phyloP scores from a whole-genome alignment of 257 asterid genomes.

The Lithospermum erythrorhizon region DNA sequence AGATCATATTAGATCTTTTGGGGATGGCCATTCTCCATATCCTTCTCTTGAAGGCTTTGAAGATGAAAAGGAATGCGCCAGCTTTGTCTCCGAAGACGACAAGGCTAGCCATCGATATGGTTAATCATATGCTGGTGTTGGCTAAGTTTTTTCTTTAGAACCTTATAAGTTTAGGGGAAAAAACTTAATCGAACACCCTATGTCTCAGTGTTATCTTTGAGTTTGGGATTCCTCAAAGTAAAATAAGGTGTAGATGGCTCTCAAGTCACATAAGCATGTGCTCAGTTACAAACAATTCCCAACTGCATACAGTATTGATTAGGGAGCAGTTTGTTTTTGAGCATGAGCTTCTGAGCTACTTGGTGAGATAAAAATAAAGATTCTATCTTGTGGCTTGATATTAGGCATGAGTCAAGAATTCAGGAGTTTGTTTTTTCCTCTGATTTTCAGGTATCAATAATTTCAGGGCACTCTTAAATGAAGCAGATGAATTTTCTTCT shows the following conservation, averaged over 20 bases:
- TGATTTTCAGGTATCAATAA: no score
- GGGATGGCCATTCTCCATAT: slow-evolving; percentile 59
- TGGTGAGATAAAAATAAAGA: no score
- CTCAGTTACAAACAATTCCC: neutral
- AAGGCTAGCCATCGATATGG: neutral
- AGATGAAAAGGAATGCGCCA: slow-evolving; percentile 24
- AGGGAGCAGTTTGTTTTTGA: neutral
- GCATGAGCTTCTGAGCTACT: neutral
- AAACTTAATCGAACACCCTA: neutral
- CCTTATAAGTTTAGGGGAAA: slow-evolving; percentile 2
- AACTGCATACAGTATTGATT: neutral
- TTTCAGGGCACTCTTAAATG: neutral
- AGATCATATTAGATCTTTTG: slow-evolving; percentile 75
- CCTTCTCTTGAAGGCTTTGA: slow-evolving; percentile 49
- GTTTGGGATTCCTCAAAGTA: neutral
- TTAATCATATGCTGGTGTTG: neutral
- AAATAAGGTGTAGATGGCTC: neutral
- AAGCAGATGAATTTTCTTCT: neutral
- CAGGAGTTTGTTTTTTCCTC: neutral
- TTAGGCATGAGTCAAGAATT: neutral
- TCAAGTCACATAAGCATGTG: neutral
- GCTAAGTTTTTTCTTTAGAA: neutral
- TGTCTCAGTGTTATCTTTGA: neutral
- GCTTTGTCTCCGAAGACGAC: neutral
- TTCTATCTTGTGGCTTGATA: neutral